These are phyloP conservation scores for Magnaporthiopsis incrustans DNA, from an alignment of 2,329 filamentous ascomycete genomes.

Conservation along the genomic window DNA sequence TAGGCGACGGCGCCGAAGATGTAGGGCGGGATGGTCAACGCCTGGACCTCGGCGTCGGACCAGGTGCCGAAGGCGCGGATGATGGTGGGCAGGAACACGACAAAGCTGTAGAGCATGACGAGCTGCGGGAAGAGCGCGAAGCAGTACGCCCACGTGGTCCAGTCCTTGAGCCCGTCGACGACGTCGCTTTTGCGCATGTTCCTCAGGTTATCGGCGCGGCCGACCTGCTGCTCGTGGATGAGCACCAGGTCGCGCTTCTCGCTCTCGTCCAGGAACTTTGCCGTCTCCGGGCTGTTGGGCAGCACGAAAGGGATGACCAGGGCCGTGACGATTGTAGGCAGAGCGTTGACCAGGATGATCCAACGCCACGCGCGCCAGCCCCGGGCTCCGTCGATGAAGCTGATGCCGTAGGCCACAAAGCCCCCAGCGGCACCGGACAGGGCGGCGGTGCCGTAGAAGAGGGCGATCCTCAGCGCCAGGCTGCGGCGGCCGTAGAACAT, in stretches of 20 bases:
- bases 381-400: slow-evolving; percentile 47
- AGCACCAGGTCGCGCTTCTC: slow-evolving; percentile 38
- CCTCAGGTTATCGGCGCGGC: slow-evolving; percentile 3
- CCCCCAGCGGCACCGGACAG: slow-evolving; percentile 47
- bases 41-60: slow-evolving; percentile 48
- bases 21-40: slow-evolving; percentile 58
- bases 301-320: slow-evolving; percentile 43
- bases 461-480: slow-evolving; percentile 53
- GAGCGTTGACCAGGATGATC: slow-evolving; percentile 55
- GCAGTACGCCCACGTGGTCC: slow-evolving; percentile 47
- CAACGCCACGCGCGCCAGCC: slow-evolving; percentile 51
- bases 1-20: slow-evolving; percentile 46
- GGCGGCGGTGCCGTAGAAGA: slow-evolving; percentile 61
- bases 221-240: slow-evolving; percentile 6
- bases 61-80: slow-evolving; percentile 46
- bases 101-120: slow-evolving; percentile 53
- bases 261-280: slow-evolving; percentile 39
- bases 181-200: slow-evolving; percentile 23
- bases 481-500: slow-evolving; percentile 52
- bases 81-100: slow-evolving; percentile 60
- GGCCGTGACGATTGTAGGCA: slow-evolving; percentile 46
- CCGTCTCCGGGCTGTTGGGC: slow-evolving; percentile 46
- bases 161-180: slow-evolving; percentile 32
- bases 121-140: slow-evolving; percentile 50
- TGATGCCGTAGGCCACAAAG: slow-evolving; percentile 52